phyloP scores from a whole-genome alignment of 192 early-diverging fungal genomes.

The Obelidium mucronatum region DNA sequence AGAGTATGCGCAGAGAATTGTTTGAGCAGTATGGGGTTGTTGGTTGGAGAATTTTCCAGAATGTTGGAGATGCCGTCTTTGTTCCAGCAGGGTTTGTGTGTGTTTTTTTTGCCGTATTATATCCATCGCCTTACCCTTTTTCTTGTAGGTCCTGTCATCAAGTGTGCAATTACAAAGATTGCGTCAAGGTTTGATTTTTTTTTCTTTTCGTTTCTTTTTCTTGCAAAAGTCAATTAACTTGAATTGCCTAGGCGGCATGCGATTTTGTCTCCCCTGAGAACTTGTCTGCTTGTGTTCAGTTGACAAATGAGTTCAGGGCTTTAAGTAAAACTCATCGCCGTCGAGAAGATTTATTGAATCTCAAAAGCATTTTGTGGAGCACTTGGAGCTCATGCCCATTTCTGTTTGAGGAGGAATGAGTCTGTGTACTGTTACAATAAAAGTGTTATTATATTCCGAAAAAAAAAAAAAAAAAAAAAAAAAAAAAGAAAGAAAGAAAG shows the following conservation, averaged over 20 bases:
- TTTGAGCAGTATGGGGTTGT: conserved; percentile 44
- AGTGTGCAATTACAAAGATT: conserved; percentile 33
- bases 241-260: conserved; percentile 35
- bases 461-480: too few species aligned
- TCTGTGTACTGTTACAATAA: too few species aligned
- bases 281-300: conserved; percentile 16
- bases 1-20: conserved; percentile 48
- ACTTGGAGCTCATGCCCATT: conserved; percentile 23
- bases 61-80: conserved; percentile 77
- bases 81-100: conserved; percentile 70
- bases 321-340: conserved; percentile 28
- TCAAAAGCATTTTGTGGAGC: conserved; percentile 31
- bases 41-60: conserved; percentile 69
- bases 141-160: conserved; percentile 13
- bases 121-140: too few species aligned
- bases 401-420: neutral
- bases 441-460: too few species aligned
- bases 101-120: too few species aligned
- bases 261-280: conserved; percentile 41
- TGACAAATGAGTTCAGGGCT: conserved; percentile 31
- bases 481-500: too few species aligned
- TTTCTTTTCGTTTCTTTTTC: neutral
- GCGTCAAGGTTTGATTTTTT: conserved; percentile 17
- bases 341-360: conserved; percentile 32
- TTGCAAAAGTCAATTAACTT: too few species aligned